phyloP scores from a whole-genome alignment of 1,284 basidiomycete species.

The Cutaneotrichosporon spelunceum region DNA sequence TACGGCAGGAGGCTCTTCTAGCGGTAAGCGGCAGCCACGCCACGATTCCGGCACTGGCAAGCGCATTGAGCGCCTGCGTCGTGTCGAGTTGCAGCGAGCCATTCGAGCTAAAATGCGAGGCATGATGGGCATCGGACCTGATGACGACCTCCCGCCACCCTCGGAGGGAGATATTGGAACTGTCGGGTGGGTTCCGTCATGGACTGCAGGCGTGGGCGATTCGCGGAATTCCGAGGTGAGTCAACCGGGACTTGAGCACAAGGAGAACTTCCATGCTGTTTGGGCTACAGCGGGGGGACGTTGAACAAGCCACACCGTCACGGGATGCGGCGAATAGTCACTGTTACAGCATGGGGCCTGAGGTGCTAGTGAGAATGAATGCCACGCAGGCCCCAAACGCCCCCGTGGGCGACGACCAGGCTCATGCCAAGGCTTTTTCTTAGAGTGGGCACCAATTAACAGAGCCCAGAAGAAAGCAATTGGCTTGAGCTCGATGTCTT shows the following conservation, averaged over 20 bases:
- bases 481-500: neutral
- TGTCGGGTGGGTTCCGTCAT: conserved; percentile 24
- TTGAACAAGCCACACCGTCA: neutral
- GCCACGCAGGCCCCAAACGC: neutral
- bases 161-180: conserved; percentile 5
- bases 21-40: conserved; percentile 12
- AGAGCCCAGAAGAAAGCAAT: too few relatives aligned
- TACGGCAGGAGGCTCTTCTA: neutral
- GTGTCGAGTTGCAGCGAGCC: conserved; percentile 24
- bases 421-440: too few relatives aligned
- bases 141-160: conserved; percentile 24
- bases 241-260: neutral
- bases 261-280: neutral
- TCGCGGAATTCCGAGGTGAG: conserved; percentile 21
- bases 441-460: too few relatives aligned
- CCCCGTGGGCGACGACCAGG: neutral
- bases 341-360: neutral
- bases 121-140: conserved; percentile 26
- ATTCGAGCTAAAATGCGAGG: conserved; percentile 28
- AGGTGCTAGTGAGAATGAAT: neutral
- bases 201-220: conserved; percentile 22
- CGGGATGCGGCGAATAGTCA: neutral
- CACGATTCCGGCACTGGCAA: conserved; percentile 24
- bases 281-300: neutral
- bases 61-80: conserved; percentile 20